These are phyloP conservation scores for Quercus dentata DNA, from an alignment of 306 rosid genomes.

Conservation along the genomic window DNA sequence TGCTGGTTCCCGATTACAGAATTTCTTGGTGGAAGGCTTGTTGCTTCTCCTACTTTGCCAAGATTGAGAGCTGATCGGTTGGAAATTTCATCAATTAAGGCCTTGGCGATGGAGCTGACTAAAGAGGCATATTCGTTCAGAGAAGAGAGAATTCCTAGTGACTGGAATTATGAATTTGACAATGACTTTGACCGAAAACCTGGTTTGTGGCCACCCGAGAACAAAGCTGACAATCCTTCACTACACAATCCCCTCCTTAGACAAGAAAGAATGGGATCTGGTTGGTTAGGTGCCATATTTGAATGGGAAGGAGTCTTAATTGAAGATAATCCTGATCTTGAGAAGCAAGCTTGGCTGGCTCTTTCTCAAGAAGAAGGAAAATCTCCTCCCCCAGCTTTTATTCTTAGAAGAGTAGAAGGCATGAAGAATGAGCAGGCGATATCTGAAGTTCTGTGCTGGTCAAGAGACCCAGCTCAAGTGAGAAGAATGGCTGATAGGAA, in stretches of 20 bases:
- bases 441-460: slow-evolving; percentile 98
- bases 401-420: slow-evolving; percentile 80
- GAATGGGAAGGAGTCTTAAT: slow-evolving; percentile 95
- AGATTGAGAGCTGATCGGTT: slow-evolving; percentile 31
- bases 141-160: slow-evolving; percentile 64
- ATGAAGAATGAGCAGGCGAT: slow-evolving; percentile 96
- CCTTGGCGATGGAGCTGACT: slow-evolving; percentile 72
- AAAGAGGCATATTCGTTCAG: slow-evolving; percentile 66
- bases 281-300: slow-evolving; percentile 94
- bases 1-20: slow-evolving; percentile 37
- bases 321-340: slow-evolving; percentile 77
- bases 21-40: slow-evolving; percentile 49
- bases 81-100: slow-evolving; percentile 44
- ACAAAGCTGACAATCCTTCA: slow-evolving; percentile 77
- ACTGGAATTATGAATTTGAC: slow-evolving; percentile 49
- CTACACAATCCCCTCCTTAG: slow-evolving; percentile 83
- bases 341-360: slow-evolving; percentile 83
- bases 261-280: slow-evolving; percentile 96
- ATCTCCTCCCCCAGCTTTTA: slow-evolving; percentile 70
- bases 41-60: slow-evolving; percentile 37
- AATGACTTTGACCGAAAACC: slow-evolving; percentile 61
- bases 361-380: slow-evolving; percentile 89
- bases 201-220: slow-evolving; percentile 81
- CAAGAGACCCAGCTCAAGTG: slow-evolving; percentile 67
- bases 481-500: slow-evolving; percentile 78